These are phyloP conservation scores for Irpex rosettiformis DNA, from an alignment of 1,284 basidiomycete species.

Conservation along the genomic window DNA sequence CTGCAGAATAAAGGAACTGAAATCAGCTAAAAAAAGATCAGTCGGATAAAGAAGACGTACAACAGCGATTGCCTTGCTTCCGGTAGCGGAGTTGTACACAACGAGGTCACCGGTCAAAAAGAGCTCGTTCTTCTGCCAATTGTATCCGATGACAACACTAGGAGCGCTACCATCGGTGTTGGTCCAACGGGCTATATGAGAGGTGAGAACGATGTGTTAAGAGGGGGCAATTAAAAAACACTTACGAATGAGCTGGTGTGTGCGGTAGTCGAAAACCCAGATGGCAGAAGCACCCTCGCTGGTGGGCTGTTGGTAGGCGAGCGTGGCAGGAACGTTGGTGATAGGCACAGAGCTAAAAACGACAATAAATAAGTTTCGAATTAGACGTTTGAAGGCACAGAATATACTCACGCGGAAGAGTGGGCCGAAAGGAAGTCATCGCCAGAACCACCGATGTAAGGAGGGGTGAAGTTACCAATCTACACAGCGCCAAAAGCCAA, in stretches of 20 bases:
- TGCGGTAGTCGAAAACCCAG: not conserved
- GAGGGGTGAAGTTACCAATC: not conserved
- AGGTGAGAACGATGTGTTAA: not conserved
- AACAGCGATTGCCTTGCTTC: not conserved
- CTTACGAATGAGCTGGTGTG: not conserved
- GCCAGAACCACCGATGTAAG: not conserved
- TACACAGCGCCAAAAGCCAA: not conserved
- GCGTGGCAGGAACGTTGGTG: not conserved
- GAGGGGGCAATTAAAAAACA: no score
- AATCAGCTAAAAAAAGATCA: not conserved
- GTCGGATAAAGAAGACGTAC: not conserved
- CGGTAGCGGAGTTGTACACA: not conserved
- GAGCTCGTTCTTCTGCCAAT: slow-evolving; percentile 1
- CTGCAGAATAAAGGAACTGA: not conserved
- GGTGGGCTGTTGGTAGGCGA: not conserved
- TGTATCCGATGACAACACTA: slow-evolving; percentile 1
- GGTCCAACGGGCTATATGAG: not conserved
- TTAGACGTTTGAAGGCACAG: not conserved
- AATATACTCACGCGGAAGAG: not conserved
- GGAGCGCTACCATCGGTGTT: not conserved
- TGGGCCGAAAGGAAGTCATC: not conserved
- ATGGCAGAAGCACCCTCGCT: not conserved
- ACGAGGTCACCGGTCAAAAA: not conserved
- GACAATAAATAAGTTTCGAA: not conserved
- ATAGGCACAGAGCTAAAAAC: not conserved